Conservation (phyloP, 139 green algal genomes). For the Pleodorina starrii region DNA sequence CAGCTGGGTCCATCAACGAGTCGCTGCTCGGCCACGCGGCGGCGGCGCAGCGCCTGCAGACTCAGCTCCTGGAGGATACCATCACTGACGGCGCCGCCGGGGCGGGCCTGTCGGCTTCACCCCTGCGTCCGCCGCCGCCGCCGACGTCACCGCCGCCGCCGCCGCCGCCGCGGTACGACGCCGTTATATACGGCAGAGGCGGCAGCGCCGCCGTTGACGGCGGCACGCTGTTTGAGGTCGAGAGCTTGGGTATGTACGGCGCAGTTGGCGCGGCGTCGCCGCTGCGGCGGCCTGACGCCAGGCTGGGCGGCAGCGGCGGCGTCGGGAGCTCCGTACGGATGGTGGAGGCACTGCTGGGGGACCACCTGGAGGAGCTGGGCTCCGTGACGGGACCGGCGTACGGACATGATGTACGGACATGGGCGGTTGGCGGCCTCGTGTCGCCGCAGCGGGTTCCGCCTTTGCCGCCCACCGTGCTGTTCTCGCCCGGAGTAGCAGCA, state of each 20-base stretch:
- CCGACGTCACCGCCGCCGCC: neutral
- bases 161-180: neutral
- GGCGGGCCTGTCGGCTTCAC: too few relatives aligned
- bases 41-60: slow-evolving; percentile 18
- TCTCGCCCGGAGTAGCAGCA: neutral
- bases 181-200: too few relatives aligned
- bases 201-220: too few relatives aligned
- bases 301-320: neutral
- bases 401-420: neutral
- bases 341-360: neutral
- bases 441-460: too few relatives aligned
- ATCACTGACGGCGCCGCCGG: neutral
- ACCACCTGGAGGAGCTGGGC: neutral
- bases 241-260: too few relatives aligned
- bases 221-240: neutral
- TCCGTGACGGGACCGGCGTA: neutral
- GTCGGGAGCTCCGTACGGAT: neutral
- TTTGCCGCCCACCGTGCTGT: neutral
- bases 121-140: too few relatives aligned
- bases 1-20: neutral
- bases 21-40: neutral
- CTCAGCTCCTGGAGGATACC: neutral
- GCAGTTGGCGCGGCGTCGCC: neutral
- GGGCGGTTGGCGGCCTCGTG: neutral
- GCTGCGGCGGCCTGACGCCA: neutral